Evolutionary conservation across 1,284 basidiomycete species (phyloP), one percentile per base, ranked within the genome.

Genomic region (Cryptococcus wingfieldii): DNA sequence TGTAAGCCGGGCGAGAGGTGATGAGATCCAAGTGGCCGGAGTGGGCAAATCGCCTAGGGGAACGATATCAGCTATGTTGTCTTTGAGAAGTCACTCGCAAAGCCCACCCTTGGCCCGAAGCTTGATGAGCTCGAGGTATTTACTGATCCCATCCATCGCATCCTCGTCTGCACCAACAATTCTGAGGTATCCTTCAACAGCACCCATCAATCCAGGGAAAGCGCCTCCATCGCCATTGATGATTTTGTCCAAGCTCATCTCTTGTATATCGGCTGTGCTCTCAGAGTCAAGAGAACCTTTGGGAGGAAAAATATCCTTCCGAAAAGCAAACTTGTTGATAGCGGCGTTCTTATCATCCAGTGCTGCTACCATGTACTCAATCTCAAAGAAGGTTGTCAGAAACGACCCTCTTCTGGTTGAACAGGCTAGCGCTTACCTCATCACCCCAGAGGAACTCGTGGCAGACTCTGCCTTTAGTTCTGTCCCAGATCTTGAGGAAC

Each of bases 401-500:
- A 19, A 45, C 44, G 31, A 23, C 50, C 10, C 48, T 4, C 13
- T 34, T 23, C 23, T 23, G 2, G 9, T 12, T 28, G 18, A 34
- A 1, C 31, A 16, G 27, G 14, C 38, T 8, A 27, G 18, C 70
- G 70, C 76, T 56, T 69, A 93, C 93, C 86, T 99, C 96, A 71
- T 99, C 96, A 31, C 96, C 96, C 96, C 96, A 99, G n/a, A 97
- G 83, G 47, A 98, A 79, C 59, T 88, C 87, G 70, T 98, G 94
- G 12, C 92, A 93, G n/a, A 84, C 83, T 56, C 90, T 83, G 72
- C 91, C 88, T 81, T 96, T 96, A 75, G 93, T 82, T 58, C 85
- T 83, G 71, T 92, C 84, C 91, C 92, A 99, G 43, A 87, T 90
- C 67, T 92, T 83, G 50, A 99, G 78, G 73, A 99, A 96, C 79